Evolutionary conservation across 208 protist species (phyloP), one percentile per base, ranked within the genome.

Genomic region (Trypanosoma platydactyli): DNA sequence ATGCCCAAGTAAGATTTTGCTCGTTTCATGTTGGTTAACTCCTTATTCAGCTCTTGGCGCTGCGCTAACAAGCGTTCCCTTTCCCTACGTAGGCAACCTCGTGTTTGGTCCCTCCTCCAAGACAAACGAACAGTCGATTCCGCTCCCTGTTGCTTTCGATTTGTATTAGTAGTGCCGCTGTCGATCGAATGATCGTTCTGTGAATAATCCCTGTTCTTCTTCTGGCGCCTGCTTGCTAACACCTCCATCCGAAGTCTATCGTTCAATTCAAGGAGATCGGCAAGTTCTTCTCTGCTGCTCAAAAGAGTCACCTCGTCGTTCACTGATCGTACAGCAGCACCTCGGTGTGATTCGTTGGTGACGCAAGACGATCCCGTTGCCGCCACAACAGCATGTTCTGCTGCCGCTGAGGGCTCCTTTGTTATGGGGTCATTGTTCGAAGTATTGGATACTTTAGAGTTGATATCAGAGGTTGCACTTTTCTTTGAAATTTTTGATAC

Each of bases 71-170:
- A 72, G 9, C 82, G 58, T 20, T 77, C 73, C 49, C 80, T 67
- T 66, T 93, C 81, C 50, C 58, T 45, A 0, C 68, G 73, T 15
- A 93, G 63, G 5, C 81, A 73, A 67, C 86, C 81, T 24, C 76
- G 58, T 1, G 62, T 66, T 20, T 68, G 63, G 48, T 89, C 77
- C 22, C 72, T 62, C 48, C 65, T 52, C 22, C 90, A 35, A 1
- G 79, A 69, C 51, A 78, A 59, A 65, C 87, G 74, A 66, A 70
- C 16, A 2, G 40, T 24, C 16, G 25, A 6, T 13, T 40, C 44
- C 22, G 42, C 41, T 29, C 59, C 59, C 16, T 27, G 45, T 25
- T 59, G 55, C 9, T 51, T 41, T 11, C 20, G 59, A 40, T 13
- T 9, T 20, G 16, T 16, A 29, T 29, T 61, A 25, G 30, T 20